A percentile compares a stretch with the other conserved stretches of the same genome.
Conservation (phyloP, 2,329 filamentous ascomycete genomes). For the Zymoseptoria ardabiliae region DNA sequence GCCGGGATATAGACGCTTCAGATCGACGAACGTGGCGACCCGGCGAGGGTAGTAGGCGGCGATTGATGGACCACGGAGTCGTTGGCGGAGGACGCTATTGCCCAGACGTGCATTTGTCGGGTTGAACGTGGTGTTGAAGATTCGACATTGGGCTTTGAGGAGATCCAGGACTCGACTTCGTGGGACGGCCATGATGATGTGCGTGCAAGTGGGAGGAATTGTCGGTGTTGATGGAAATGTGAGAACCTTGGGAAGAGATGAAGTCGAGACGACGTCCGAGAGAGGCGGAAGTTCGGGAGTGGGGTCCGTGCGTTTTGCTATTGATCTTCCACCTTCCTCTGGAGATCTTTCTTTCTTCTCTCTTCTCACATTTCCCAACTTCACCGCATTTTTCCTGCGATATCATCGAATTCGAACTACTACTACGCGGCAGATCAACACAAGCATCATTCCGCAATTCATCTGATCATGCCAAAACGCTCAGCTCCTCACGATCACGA, state of each 20-base stretch:
- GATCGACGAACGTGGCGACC: slow-evolving; percentile 62
- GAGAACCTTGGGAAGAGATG: neutral
- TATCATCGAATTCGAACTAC: neutral
- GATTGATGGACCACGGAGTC: slow-evolving; percentile 73
- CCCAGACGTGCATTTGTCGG: slow-evolving; percentile 73
- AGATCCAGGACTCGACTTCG: slow-evolving; percentile 56
- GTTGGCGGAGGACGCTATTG: slow-evolving; percentile 85
- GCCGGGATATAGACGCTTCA: slow-evolving; percentile 63
- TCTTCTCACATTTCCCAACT: neutral
- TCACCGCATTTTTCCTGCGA: neutral
- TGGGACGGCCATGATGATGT: slow-evolving; percentile 43
- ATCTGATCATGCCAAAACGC: neutral
- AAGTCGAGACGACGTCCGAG: neutral
- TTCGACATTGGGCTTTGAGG: slow-evolving; percentile 84
- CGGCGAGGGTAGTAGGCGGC: slow-evolving; percentile 83
- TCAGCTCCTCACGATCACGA: neutral
- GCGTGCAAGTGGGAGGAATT: neutral
- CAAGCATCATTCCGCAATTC: neutral
- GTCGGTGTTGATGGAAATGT: neutral
- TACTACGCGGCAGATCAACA: neutral
- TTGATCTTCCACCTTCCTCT: neutral
- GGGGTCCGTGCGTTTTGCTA: neutral
- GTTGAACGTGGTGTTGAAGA: slow-evolving; percentile 90
- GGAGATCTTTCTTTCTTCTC: neutral
- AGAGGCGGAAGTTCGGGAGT: neutral